Conservation (phyloP, 805 yeast species). For the Metschnikowia continentalis region DNA sequence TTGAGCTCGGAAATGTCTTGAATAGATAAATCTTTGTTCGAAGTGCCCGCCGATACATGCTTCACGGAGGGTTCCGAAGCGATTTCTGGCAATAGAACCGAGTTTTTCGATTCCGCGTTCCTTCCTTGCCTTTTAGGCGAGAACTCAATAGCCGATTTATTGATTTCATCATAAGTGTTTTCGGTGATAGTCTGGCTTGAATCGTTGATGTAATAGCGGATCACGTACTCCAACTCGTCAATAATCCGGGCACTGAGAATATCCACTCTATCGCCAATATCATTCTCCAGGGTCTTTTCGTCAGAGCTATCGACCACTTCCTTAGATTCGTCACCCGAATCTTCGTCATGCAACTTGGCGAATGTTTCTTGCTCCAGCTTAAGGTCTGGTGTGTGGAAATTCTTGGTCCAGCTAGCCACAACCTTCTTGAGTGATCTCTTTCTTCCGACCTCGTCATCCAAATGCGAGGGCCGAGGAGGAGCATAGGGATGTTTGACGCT, state of each 20-base stretch:
- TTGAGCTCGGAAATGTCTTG: conserved; percentile 38
- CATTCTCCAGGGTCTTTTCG: not conserved
- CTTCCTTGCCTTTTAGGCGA: conserved; percentile 3
- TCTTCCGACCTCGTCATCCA: conserved; percentile 21
- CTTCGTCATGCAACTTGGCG: not conserved
- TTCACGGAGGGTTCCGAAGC: not conserved
- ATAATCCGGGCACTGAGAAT: conserved; percentile 66
- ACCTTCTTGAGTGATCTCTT: conserved; percentile 35
- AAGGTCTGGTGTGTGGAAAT: conserved; percentile 20
- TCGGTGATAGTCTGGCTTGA: conserved; percentile 8
- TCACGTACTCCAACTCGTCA: conserved; percentile 59
- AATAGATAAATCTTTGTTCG: conserved; percentile 22
- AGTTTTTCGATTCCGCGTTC: not conserved
- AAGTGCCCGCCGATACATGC: conserved; percentile 1
- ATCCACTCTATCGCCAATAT: conserved; percentile 46
- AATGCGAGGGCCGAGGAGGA: conserved; percentile 4
- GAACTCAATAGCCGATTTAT: conserved; percentile 6
- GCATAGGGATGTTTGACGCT: not conserved
- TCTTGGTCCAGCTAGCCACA: conserved; percentile 40
- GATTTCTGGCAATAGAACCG: not conserved
- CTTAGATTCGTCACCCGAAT: conserved; percentile 15
- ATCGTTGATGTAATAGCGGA: conserved; percentile 38
- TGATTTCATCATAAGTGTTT: conserved; percentile 9
- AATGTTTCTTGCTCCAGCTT: conserved; percentile 3
- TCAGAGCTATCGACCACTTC: conserved; percentile 10